These are phyloP conservation scores for Rhynchospora tenuis DNA, from an alignment of 176 grass and related monocot genomes.

Conservation along the genomic window DNA sequence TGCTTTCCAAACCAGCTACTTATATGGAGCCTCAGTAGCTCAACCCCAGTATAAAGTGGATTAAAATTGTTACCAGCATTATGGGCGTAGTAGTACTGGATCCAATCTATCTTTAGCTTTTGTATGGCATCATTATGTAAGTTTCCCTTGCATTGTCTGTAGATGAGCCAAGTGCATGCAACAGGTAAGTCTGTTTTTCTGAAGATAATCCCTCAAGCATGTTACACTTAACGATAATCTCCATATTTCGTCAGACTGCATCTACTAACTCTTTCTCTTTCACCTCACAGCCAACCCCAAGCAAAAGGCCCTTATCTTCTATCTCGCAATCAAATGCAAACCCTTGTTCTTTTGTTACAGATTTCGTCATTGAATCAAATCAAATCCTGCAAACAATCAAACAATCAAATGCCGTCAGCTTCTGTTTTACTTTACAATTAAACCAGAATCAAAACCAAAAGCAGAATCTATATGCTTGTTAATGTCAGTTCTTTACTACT, in stretches of 20 bases:
- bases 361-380: neutral
- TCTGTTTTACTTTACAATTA: neutral
- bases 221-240: no score
- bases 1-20: no score
- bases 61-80: neutral
- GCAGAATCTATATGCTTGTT: neutral
- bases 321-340: neutral
- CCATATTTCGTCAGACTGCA: neutral
- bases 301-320: neutral
- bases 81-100: neutral
- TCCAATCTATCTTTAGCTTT: neutral
- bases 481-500: no score
- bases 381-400: neutral
- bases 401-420: neutral
- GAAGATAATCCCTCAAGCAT: neutral
- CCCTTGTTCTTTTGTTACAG: neutral
- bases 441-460: conserved; percentile 7
- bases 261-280: conserved; percentile 16
- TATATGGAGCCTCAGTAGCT: no score
- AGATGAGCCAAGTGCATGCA: conserved; percentile 4
- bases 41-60: neutral
- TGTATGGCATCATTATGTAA: neutral
- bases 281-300: conserved; percentile 17
- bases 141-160: neutral
- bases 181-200: neutral